phyloP scores from a whole-genome alignment of 169 alveolate species.

The Amoebophrya sp. region DNA sequence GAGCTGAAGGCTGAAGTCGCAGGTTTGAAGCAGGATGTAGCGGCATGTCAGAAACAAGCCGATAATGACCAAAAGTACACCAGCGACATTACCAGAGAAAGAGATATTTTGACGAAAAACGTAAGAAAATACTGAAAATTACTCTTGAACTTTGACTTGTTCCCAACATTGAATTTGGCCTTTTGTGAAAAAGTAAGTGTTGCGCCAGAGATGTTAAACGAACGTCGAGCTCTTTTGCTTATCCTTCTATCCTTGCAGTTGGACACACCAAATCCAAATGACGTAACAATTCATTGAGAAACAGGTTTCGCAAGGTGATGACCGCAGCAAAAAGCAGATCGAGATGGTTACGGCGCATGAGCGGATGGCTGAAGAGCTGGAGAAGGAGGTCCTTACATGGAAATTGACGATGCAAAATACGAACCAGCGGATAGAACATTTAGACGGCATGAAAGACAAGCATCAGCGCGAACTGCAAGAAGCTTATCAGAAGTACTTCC shows the following conservation, averaged over 20 bases:
- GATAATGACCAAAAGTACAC: background rate
- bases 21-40: background rate
- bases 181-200: too few species aligned
- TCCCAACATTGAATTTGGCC: too few species aligned
- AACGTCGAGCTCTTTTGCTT: too few species aligned
- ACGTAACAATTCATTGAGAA: too few species aligned
- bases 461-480: background rate
- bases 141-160: too few species aligned
- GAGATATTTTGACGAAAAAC: background rate
- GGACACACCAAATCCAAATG: too few species aligned
- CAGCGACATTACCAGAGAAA: background rate
- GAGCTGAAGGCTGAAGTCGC: slow-evolving; percentile 15
- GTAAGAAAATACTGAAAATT: too few species aligned
- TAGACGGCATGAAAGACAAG: background rate
- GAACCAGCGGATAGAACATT: background rate
- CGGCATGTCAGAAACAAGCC: background rate
- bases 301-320: background rate
- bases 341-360: slow-evolving; percentile 9
- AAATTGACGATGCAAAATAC: background rate
- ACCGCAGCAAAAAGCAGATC: background rate
- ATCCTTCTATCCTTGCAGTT: too few species aligned
- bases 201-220: too few species aligned
- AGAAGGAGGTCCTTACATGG: background rate
- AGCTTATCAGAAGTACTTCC: background rate
- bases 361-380: background rate